Evolutionary conservation across 2,329 filamentous ascomycete genomes (phyloP).

Genomic region (Colletotrichum australisinense): DNA sequence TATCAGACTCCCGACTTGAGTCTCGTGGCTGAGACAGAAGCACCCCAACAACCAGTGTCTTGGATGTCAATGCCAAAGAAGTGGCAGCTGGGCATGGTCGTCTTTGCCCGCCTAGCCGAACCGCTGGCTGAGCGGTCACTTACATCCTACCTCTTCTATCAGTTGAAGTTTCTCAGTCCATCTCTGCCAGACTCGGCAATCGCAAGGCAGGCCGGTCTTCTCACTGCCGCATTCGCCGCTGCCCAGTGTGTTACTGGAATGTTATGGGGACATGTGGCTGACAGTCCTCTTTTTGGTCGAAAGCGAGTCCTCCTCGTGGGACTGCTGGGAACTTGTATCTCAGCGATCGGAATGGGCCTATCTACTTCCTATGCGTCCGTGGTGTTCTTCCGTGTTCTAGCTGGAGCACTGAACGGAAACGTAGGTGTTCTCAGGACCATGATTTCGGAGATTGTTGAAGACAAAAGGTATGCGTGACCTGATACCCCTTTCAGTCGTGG

Average conservation of each 20-base stretch:
- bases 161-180: conserved; percentile 35
- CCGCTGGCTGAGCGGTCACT: conserved; percentile 41
- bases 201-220: conserved; percentile 36
- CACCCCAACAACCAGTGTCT: conserved; percentile 1
- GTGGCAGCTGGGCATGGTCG: conserved; percentile 41
- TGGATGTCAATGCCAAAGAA: conserved; percentile 41
- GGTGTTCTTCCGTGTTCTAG: conserved; percentile 37
- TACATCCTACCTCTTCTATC: conserved; percentile 39
- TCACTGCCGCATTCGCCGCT: conserved; percentile 38
- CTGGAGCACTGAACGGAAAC: conserved; percentile 39
- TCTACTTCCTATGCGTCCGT: conserved; percentile 65
- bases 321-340: conserved; percentile 63
- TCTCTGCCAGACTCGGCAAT: conserved; percentile 31
- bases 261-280: conserved; percentile 37
- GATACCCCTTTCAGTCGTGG: background rate
- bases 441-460: conserved; percentile 38
- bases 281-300: conserved; percentile 34
- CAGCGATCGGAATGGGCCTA: conserved; percentile 78
- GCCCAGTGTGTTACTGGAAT: conserved; percentile 38
- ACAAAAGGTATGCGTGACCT: conserved; percentile 30
- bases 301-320: conserved; percentile 38
- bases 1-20: background rate
- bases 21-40: background rate
- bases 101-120: conserved; percentile 42
- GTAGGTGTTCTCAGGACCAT: conserved; percentile 39